These are phyloP conservation scores for Hyphopichia wangnamkhiaoensis DNA, from an alignment of 1,139 yeast species.

Conservation along the genomic window DNA sequence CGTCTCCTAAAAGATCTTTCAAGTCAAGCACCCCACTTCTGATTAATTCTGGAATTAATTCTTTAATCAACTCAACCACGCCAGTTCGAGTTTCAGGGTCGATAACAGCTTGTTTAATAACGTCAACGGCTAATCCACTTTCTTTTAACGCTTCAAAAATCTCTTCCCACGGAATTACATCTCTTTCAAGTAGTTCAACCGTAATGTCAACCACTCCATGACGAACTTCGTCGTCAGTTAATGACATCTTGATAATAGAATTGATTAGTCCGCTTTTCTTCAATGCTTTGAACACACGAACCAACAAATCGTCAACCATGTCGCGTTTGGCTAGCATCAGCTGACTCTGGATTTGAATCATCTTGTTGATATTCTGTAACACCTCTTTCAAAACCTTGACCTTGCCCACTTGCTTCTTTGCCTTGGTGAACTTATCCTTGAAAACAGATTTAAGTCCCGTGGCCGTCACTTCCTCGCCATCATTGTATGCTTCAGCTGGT, in stretches of 20 bases:
- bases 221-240: constrained; percentile 33
- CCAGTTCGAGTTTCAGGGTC: constrained; percentile 34
- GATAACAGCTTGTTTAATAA: constrained; percentile 25
- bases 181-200: constrained; percentile 27
- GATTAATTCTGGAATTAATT: constrained; percentile 28
- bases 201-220: constrained; percentile 25
- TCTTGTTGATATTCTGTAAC: constrained; percentile 11
- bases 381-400: constrained; percentile 13
- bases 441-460: constrained; percentile 2
- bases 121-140: constrained; percentile 34
- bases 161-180: constrained; percentile 36
- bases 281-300: constrained; percentile 25
- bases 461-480: background rate
- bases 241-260: constrained; percentile 26
- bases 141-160: constrained; percentile 31
- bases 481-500: no score
- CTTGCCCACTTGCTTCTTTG: constrained; percentile 4
- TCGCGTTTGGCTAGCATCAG: constrained; percentile 8
- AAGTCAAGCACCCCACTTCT: constrained; percentile 9
- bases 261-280: constrained; percentile 34
- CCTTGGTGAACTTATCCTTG: background rate
- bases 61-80: constrained; percentile 25
- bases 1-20: background rate
- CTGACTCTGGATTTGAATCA: constrained; percentile 4
- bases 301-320: constrained; percentile 22